These are phyloP conservation scores for Tardiomyces depauwii DNA, from an alignment of 1,139 yeast species.

Conservation along the genomic window DNA sequence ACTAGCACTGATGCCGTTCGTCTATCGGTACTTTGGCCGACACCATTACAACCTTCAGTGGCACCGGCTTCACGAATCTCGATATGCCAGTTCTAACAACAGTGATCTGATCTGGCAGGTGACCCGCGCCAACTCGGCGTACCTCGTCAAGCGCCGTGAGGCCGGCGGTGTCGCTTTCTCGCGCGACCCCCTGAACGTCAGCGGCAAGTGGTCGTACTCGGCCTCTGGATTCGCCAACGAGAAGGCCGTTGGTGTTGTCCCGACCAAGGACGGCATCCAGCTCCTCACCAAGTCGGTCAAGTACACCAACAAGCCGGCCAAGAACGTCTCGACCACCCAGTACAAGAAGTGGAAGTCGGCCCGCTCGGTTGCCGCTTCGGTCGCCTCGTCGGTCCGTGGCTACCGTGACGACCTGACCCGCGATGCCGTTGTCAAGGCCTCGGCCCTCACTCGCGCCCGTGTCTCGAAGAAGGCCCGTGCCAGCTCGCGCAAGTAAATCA, in stretches of 20 bases:
- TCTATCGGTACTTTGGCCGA: too few species aligned
- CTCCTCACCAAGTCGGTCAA: conserved; percentile 32
- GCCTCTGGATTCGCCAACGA: conserved; percentile 37
- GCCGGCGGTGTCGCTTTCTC: conserved; percentile 33
- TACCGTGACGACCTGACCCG: conserved; percentile 38
- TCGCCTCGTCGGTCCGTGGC: conserved; percentile 33
- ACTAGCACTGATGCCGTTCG: too few species aligned
- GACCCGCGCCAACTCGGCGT: conserved; percentile 35
- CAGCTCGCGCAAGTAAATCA: conserved; percentile 1
- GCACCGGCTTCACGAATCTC: too few species aligned
- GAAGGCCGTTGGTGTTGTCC: conserved; percentile 37
- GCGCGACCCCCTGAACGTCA: conserved; percentile 38
- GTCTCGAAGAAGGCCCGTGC: conserved; percentile 28
- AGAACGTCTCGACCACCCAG: conserved; percentile 25
- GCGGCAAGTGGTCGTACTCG: conserved; percentile 34
- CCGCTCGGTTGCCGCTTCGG: conserved; percentile 34
- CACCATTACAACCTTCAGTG: too few species aligned
- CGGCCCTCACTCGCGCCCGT: conserved; percentile 32
- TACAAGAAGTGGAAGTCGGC: conserved; percentile 34
- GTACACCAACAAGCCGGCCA: conserved; percentile 34
- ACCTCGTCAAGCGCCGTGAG: conserved; percentile 34
- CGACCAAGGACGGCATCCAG: conserved; percentile 28
- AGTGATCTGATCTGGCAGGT: conserved; percentile 41
- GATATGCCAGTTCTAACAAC: too few species aligned
- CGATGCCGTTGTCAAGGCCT: conserved; percentile 35